Conservation (phyloP, 1,284 basidiomycete species). For the Naganishia liquefaciens region DNA sequence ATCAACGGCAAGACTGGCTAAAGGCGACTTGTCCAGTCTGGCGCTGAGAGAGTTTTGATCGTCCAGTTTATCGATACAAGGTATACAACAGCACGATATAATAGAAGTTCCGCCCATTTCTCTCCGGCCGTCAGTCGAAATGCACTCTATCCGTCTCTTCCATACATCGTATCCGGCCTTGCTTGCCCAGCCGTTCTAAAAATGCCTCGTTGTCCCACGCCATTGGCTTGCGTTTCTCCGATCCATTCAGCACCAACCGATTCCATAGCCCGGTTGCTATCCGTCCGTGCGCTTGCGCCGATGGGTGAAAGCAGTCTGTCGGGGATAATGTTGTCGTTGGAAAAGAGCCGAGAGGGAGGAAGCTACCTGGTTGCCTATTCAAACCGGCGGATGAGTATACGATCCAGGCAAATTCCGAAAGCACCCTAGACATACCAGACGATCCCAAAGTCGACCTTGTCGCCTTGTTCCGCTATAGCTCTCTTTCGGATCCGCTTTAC, state of each 20-base stretch:
- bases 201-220: conserved; percentile 45
- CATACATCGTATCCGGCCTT: conserved; percentile 45
- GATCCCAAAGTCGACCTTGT: conserved; percentile 45
- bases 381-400: conserved; percentile 29
- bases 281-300: conserved; percentile 47
- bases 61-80: too few relatives aligned
- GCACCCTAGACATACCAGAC: conserved; percentile 37
- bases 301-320: conserved; percentile 55
- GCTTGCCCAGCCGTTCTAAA: neutral
- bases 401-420: too few relatives aligned
- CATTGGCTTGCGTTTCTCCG: conserved; percentile 43
- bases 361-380: conserved; percentile 50
- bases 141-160: conserved; percentile 47
- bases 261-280: conserved; percentile 54
- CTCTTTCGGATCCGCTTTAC: conserved; percentile 35
- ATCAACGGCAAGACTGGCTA: too few relatives aligned
- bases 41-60: too few relatives aligned
- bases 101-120: too few relatives aligned
- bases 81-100: too few relatives aligned
- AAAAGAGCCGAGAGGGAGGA: conserved; percentile 48
- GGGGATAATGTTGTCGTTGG: conserved; percentile 51
- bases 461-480: conserved; percentile 39
- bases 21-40: too few relatives aligned
- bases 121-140: conserved; percentile 3
- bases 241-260: conserved; percentile 44